phyloP scores from a whole-genome alignment of 192 early-diverging fungal species.

The Lunasporangiospora selenospora region DNA sequence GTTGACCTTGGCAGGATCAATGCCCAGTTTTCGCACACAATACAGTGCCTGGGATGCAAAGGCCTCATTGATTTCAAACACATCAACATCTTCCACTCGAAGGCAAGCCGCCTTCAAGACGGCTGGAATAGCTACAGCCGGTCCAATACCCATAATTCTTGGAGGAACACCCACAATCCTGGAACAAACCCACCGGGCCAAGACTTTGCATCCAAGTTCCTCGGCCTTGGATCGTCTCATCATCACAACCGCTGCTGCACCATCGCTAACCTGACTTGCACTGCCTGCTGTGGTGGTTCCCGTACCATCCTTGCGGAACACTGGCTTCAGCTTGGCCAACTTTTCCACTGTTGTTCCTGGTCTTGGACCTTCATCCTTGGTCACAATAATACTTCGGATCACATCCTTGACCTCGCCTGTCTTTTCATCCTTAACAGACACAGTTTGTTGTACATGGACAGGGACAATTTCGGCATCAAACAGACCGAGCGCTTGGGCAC shows the following conservation, averaged over 20 bases:
- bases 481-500: conserved; percentile 84
- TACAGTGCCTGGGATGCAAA: conserved; percentile 96
- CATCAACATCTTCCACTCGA: conserved; percentile 75
- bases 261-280: conserved; percentile 95
- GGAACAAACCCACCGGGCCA: conserved; percentile 86
- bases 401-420: conserved; percentile 65
- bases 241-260: conserved; percentile 91
- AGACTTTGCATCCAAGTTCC: conserved; percentile 79
- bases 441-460: conserved; percentile 53
- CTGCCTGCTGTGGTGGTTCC: conserved; percentile 92
- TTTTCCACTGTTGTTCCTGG: conserved; percentile 75
- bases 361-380: conserved; percentile 90
- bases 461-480: conserved; percentile 93
- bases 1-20: conserved; percentile 89
- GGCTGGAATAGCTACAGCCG: conserved; percentile 89
- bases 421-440: conserved; percentile 73
- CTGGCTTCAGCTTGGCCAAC: conserved; percentile 84
- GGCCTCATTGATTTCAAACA: conserved; percentile 95
- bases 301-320: conserved; percentile 81
- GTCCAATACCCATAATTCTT: conserved; percentile 96
- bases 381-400: conserved; percentile 58
- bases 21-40: conserved; percentile 83
- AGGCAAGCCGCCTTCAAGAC: conserved; percentile 84
- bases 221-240: conserved; percentile 88
- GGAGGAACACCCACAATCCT: conserved; percentile 92